Base-by-base conservation (phyloP, 225 moss, liverwort and hornwort species). In the Bryum argenteum region DNA sequence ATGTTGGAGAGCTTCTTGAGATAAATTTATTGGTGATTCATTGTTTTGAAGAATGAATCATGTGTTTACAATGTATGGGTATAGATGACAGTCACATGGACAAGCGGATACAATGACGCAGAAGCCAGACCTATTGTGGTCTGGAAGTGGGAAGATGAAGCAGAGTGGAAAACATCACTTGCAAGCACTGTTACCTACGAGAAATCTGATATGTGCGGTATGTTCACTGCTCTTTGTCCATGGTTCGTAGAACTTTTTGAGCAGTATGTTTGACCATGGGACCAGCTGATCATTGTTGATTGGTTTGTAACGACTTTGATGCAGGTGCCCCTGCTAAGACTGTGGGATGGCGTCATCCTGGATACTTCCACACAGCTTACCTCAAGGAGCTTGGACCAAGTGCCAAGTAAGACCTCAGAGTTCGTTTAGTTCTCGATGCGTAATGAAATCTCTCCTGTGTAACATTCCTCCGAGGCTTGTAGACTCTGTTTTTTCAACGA, bases 41-140 rank as follows among this genome's bases (percentile, higher is more conserved):
- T 11, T 26, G 26, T 42, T 6, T 56, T 11, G 24, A 51, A 41
- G 15, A 13, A 66, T 11, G 43, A 65, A 42, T n/a, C 13, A 50
- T 33, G 11, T 19, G 41, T 28, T 23, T 39, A 48, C 17, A 3
- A 8, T 69, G 69, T 69, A 50, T 68, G 62, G 26, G 4, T 42
- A 11, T 26, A 80, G 87, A 84, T 87, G 67, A 65, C 80, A 2
- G 62, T 82, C 45, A 82, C 86, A 28, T 87, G 87, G 89, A 87
- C 87, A 45, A 82, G 84, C 61, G 82, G 84, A 28, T 87, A 72
- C 48, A 50, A 50, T 20, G 57, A 43, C 10, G 51, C 42, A 11
- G 82, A 82, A 17, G 72, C 75, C 7, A 57, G 71, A 42, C 80
- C 89, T 17, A 0, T 80, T 15, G 83, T 81, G 26, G 19, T 60